Evolutionary conservation across 2,329 filamentous ascomycete species (phyloP).

Genomic region (Pseudonectria buxi): DNA sequence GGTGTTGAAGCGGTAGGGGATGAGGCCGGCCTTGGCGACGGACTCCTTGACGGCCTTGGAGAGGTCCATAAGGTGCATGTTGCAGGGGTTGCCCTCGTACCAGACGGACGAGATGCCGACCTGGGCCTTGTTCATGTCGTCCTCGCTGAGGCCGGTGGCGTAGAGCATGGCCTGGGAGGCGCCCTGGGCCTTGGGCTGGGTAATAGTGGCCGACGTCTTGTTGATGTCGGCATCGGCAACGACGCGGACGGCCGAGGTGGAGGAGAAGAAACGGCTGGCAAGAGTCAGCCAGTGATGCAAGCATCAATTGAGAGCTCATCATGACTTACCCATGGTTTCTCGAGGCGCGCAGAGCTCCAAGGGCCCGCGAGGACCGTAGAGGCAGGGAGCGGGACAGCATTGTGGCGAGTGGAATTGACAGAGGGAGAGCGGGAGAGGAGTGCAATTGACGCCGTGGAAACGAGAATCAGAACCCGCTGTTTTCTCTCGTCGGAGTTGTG

Average conservation of each 20-base stretch:
- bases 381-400: slow-evolving; percentile 25
- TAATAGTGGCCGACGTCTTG: slow-evolving; percentile 76
- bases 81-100: slow-evolving; percentile 98
- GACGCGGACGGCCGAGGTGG: slow-evolving; percentile 40
- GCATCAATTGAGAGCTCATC: too few species aligned
- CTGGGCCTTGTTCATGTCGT: slow-evolving; percentile 92
- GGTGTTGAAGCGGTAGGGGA: slow-evolving; percentile 98
- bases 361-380: slow-evolving; percentile 19
- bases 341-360: slow-evolving; percentile 17
- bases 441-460: slow-evolving; percentile 16
- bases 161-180: slow-evolving; percentile 99
- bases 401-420: slow-evolving; percentile 8
- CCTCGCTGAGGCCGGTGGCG: slow-evolving; percentile 79
- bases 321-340: slow-evolving; percentile 22
- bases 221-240: slow-evolving; percentile 59
- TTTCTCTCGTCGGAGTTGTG: neutral
- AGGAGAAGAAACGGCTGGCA: slow-evolving; percentile 43
- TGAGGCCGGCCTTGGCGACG: slow-evolving; percentile 63
- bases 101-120: slow-evolving; percentile 97
- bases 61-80: slow-evolving; percentile 95
- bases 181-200: slow-evolving; percentile 95
- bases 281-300: too few species aligned
- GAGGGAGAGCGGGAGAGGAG: slow-evolving; percentile 1
- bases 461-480: slow-evolving; percentile 5
- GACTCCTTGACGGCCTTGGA: slow-evolving; percentile 65